Conservation (phyloP, 805 yeast species). For the Saturnispora dispora region DNA sequence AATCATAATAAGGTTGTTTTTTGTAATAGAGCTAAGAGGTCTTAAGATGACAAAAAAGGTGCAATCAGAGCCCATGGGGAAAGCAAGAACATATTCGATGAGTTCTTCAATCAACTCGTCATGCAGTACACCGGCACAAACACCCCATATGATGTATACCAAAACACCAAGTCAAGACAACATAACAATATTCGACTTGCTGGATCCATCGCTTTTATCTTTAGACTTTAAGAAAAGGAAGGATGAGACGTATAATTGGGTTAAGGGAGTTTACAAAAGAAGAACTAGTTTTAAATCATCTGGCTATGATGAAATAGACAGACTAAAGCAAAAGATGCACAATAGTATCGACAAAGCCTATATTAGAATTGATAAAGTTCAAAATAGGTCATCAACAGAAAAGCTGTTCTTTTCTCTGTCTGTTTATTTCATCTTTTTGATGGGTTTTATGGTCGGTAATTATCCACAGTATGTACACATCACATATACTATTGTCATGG, state of each 20-base stretch:
- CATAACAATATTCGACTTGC: conserved; percentile 23
- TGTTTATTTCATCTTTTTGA: conserved; percentile 52
- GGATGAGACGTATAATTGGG: conserved; percentile 23
- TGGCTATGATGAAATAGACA: conserved; percentile 20
- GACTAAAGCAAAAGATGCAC: conserved; percentile 19
- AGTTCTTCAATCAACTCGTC: background rate
- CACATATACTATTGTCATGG: conserved; percentile 55
- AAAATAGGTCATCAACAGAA: conserved; percentile 48
- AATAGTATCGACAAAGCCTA: conserved; percentile 31
- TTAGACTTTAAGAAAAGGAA: conserved; percentile 18
- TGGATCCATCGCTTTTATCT: conserved; percentile 24
- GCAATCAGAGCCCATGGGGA: background rate
- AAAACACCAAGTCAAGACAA: conserved; percentile 21
- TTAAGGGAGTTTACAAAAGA: conserved; percentile 18
- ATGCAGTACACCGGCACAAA: background rate
- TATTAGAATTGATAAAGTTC: conserved; percentile 28
- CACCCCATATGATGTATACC: conserved; percentile 4
- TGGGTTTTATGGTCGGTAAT: conserved; percentile 71
- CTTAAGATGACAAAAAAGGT: background rate
- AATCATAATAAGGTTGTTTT: background rate
- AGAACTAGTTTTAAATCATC: background rate
- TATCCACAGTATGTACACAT: conserved; percentile 71
- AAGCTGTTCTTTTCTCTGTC: conserved; percentile 75
- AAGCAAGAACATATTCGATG: background rate
- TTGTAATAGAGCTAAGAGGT: background rate